Base-by-base conservation (phyloP, 2,329 filamentous ascomycete species). In the Aspergillus felis region DNA sequence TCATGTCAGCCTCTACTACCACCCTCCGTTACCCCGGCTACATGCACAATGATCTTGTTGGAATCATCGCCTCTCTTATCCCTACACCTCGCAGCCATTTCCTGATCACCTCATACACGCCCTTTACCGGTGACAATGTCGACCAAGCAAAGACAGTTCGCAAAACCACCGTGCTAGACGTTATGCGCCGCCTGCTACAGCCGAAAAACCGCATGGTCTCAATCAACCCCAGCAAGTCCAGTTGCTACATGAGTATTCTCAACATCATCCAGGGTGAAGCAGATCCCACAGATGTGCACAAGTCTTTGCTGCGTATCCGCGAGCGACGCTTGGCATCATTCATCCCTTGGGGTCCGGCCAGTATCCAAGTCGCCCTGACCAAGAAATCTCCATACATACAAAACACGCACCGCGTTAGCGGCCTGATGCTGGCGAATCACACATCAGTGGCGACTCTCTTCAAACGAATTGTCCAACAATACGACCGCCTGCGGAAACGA, bases 121-220 rank as follows among this genome's bases (percentile, higher is more conserved):
- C 94, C 5, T 99, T 99, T 71, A 97, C 94, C 0, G 91, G 92
- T 59, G 91, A 97, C 72, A 94, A 94, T 71, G 90, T 99, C 56
- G 93, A 97, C 71, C 91, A 96, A 74, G 94, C 93, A 56, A 97
- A 96, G 81, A 97, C 93, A 1, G 92, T 99, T 35, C 90, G 95
- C 61, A 99, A 97, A 78, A 99, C 95, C 2, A 99, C 94, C 1
- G 94, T 99, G 8, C 78, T 99, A 44, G 94, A 99, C 73, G 95
- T 99, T 61, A 99, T 99, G 94, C 87, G 94, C 57, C 85, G 94
- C 58, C 81, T 99, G 25, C 81, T 99, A 57, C 95, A 99, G 76
- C 94, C 94, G 42, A 99, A 99, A 82, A 99, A 99, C 77, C 88
- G 95, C 72, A 99, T 99, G 94, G 94, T 99, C 49, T 96, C 92